A percentile compares a stretch with the other conserved stretches of the same genome.
These are phyloP conservation scores for Turritis glabra DNA, from an alignment of 345 rosid species.

Conservation along the genomic window DNA sequence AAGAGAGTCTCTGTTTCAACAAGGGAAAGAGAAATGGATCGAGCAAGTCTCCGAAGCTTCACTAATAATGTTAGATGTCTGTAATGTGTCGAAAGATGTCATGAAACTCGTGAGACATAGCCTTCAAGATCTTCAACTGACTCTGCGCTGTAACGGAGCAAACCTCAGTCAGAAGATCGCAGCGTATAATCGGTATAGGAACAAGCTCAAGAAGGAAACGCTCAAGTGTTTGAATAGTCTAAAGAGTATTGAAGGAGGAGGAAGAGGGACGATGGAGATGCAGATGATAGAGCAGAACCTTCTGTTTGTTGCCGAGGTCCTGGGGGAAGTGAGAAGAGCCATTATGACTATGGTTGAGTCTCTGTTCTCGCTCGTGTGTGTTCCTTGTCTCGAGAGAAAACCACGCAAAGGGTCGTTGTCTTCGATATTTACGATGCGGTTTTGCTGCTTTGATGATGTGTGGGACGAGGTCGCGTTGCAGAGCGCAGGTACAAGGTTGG, in stretches of 20 bases:
- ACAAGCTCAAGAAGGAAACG: conserved; percentile 66
- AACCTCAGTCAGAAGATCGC: conserved; percentile 44
- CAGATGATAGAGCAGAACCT: conserved; percentile 41
- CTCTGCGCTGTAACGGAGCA: conserved; percentile 48
- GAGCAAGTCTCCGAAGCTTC: conserved; percentile 62
- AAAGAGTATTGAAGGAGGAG: conserved; percentile 43
- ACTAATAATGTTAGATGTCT: conserved; percentile 65
- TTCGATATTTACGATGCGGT: conserved; percentile 39
- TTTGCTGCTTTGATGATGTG: conserved; percentile 36
- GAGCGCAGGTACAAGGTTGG: conserved; percentile 62
- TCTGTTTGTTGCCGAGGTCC: conserved; percentile 48
- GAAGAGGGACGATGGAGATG: conserved; percentile 20
- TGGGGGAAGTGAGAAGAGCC: conserved; percentile 58
- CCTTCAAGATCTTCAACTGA: conserved; percentile 50
- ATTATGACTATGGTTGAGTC: conserved; percentile 58
- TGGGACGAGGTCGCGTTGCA: conserved; percentile 55
- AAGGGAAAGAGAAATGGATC: conserved; percentile 54
- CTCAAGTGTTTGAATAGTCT: conserved; percentile 54
- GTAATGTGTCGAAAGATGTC: conserved; percentile 58
- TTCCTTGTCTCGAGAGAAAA: conserved; percentile 65
- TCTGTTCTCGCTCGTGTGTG: conserved; percentile 45
- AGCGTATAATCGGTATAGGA: conserved; percentile 51
- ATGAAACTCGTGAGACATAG: conserved; percentile 57
- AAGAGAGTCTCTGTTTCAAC: conserved; percentile 47
- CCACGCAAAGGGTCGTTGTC: conserved; percentile 37